Evolutionary conservation across 2,329 filamentous ascomycete species (phyloP).

Genomic region (Alternaria incomplexa): DNA sequence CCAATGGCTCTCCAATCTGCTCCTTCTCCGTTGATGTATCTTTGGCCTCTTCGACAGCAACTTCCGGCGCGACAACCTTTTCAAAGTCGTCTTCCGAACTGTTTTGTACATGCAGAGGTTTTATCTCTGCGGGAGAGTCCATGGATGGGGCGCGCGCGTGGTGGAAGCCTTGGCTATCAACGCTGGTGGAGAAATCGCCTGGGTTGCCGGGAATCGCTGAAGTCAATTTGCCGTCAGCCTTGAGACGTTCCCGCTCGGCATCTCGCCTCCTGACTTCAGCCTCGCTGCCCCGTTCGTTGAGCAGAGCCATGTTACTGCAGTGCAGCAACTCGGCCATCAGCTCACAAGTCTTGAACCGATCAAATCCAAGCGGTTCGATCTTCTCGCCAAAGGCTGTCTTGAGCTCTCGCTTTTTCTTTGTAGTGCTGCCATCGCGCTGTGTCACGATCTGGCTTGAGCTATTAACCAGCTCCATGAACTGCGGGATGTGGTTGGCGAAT

Average conservation of each 20-base stretch:
- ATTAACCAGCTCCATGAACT: conserved; percentile 91
- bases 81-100: conserved; percentile 92
- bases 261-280: conserved; percentile 83
- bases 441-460: conserved; percentile 68
- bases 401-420: conserved; percentile 74
- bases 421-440: conserved; percentile 62
- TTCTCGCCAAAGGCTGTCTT: conserved; percentile 88
- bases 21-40: conserved; percentile 58
- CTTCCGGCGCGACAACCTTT: conserved; percentile 74
- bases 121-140: conserved; percentile 68
- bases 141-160: conserved; percentile 56
- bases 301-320: conserved; percentile 96
- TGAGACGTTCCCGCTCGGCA: conserved; percentile 78
- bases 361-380: conserved; percentile 94
- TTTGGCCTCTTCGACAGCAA: conserved; percentile 70
- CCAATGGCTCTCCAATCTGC: conserved; percentile 45
- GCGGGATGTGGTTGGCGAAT: conserved; percentile 88
- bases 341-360: conserved; percentile 98
- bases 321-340: conserved; percentile 97
- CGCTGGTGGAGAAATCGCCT: conserved; percentile 57
- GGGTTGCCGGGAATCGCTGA: conserved; percentile 64
- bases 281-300: conserved; percentile 91
- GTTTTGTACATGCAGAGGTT: conserved; percentile 78
- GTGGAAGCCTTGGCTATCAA: conserved; percentile 60
- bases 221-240: conserved; percentile 77